Evolutionary conservation across 805 yeast genomes (phyloP), one percentile per base, ranked within the genome.

Genomic region (Candida wancherniae): DNA sequence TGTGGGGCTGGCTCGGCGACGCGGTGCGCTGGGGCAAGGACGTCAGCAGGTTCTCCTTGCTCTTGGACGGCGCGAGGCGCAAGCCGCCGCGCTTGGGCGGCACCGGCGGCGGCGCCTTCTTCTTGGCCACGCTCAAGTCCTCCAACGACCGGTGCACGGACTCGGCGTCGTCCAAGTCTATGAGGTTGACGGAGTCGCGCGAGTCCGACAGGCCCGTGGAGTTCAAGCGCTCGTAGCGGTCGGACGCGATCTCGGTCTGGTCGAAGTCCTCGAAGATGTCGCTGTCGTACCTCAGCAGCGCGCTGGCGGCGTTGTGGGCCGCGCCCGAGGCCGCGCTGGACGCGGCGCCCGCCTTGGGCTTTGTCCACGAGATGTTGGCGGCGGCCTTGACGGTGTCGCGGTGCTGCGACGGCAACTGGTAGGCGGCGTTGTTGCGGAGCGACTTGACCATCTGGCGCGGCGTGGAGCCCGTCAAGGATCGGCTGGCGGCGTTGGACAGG

Each of bases 151-250:
- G 40, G 34, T 34, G 40, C 25, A 39, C 15, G 16, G 23, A 28
- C 8, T 28, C 19, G 6, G 9, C 22, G 14, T 42, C 44, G 50
- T 74, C 94, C 45, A 86, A 76, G 50, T 86, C 95, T 39, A 87
- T 82, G 45, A 86, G 65, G 36, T 77, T 75, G 21, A 71, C 65
- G 24, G 68, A 60, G 15, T 36, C 44, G 13, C 36, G 25, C 8
- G 40, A 33, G 19, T 17, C 40, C 13, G 22, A 18, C 3, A 39
- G 29, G 8, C 28, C 40, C 18, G 26, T 36, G 23, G 42, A 31
- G 15, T 47, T 47, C 24, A 56, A 47, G 24, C 45, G 49, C 22
- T 51, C 61, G 57, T 62, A 55, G 22, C 48, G 44, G n/a, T 33
- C 14, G 10, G 41, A 40, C 12, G 36, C 33, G 17, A 47, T 42